These are phyloP conservation scores for Pseudonectria buxi DNA, from an alignment of 2,329 filamentous ascomycete genomes.

Conservation along the genomic window DNA sequence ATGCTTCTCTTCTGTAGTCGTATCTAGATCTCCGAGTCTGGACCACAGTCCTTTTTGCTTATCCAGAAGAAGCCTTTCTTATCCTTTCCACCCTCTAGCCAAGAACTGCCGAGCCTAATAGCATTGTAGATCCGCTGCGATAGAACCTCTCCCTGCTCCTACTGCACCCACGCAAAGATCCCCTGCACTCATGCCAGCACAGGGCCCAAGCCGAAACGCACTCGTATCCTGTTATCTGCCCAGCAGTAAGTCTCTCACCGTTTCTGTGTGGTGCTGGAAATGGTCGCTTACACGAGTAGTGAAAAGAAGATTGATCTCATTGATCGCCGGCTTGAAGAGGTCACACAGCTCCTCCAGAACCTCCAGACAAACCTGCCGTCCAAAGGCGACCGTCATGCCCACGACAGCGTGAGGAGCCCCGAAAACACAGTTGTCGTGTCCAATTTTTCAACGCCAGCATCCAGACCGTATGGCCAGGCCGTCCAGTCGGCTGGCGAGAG, in stretches of 20 bases:
- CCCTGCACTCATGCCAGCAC: conserved; percentile 5
- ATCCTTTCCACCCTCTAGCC: too few species aligned
- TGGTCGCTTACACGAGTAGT: conserved; percentile 1
- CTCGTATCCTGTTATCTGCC: conserved; percentile 11
- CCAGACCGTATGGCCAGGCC: neutral
- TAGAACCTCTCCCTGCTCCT: conserved; percentile 6
- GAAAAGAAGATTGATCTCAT: conserved; percentile 12
- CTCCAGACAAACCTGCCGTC: conserved; percentile 1
- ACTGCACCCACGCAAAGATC: conserved; percentile 5
- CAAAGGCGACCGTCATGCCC: conserved; percentile 3
- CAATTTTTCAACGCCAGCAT: conserved; percentile 7
- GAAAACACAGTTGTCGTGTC: neutral
- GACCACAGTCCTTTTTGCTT: too few species aligned
- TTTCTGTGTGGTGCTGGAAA: neutral
- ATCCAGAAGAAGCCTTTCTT: too few species aligned
- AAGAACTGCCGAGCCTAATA: too few species aligned
- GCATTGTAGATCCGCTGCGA: conserved; percentile 11
- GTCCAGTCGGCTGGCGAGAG: too few species aligned
- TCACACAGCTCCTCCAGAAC: conserved; percentile 3
- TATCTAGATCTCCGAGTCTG: too few species aligned
- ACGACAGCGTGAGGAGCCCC: neutral
- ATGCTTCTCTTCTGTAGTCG: too few species aligned
- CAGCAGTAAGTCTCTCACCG: conserved; percentile 8
- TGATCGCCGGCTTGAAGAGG: conserved; percentile 8
- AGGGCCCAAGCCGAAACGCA: conserved; percentile 9